These are phyloP conservation scores for Rhynchospora breviuscula DNA, from an alignment of 176 grass and related monocot genomes.

Conservation along the genomic window DNA sequence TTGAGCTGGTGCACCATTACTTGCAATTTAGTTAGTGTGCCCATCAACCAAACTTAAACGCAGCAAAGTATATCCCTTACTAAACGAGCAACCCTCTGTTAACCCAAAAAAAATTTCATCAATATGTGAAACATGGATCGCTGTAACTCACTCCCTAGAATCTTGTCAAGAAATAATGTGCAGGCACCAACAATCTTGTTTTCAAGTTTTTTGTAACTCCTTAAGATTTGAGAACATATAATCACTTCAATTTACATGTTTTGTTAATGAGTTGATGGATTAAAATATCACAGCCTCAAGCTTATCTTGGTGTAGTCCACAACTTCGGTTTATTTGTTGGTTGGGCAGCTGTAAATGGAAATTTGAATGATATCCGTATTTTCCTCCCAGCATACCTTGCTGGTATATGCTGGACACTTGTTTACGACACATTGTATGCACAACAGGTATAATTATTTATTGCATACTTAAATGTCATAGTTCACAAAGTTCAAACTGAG, in stretches of 20 bases:
- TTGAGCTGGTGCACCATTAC: neutral
- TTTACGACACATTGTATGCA: slow-evolving; percentile 54
- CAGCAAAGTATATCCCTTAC: too few relatives aligned
- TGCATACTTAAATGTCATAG: neutral
- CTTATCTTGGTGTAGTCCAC: slow-evolving; percentile 37
- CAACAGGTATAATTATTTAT: slow-evolving; percentile 33
- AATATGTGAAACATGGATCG: too few relatives aligned
- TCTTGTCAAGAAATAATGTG: too few relatives aligned
- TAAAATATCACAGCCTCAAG: slow-evolving; percentile 36
- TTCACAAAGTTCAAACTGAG: neutral
- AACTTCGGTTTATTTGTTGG: slow-evolving; percentile 38
- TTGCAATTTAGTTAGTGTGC: neutral
- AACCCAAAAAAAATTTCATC: too few relatives aligned
- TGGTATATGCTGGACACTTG: slow-evolving; percentile 46
- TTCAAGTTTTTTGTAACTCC: neutral
- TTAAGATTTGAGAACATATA: neutral
- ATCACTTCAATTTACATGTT: neutral
- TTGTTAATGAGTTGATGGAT: neutral
- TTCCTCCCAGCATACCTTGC: slow-evolving; percentile 33
- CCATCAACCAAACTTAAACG: too few relatives aligned
- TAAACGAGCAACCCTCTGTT: too few relatives aligned
- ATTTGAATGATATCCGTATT: slow-evolving; percentile 31
- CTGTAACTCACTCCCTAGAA: too few relatives aligned
- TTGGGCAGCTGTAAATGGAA: slow-evolving; percentile 39
- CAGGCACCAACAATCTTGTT: neutral